These are phyloP conservation scores for Aegle marmelos DNA, from an alignment of 345 rosid genomes.

Conservation along the genomic window DNA sequence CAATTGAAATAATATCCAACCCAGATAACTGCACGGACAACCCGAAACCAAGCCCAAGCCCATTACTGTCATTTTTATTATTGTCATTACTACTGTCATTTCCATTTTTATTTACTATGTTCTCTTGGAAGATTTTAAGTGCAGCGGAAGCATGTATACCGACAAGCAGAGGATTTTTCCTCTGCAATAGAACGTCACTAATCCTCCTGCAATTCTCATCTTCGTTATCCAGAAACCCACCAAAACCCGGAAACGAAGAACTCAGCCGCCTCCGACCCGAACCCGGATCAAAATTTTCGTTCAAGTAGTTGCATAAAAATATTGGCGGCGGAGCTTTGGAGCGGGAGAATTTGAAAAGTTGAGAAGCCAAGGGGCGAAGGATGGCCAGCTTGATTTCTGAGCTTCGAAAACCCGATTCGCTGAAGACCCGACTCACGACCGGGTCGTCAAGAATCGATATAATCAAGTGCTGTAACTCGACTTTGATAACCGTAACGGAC, in stretches of 20 bases:
- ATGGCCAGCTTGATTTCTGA: constrained; percentile 80
- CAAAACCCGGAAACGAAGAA: constrained; percentile 35
- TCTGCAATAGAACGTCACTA: constrained; percentile 46
- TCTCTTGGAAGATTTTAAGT: constrained; percentile 43
- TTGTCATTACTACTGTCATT: background rate
- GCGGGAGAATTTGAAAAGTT: constrained; percentile 48
- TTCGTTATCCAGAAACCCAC: constrained; percentile 25
- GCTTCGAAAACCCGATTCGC: constrained; percentile 88
- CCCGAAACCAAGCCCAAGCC: background rate
- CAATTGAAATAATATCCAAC: constrained; percentile 40
- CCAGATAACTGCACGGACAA: constrained; percentile 43
- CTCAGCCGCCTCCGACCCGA: constrained; percentile 41
- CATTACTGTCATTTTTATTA: background rate
- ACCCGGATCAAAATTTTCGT: constrained; percentile 34
- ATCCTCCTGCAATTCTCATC: constrained; percentile 58
- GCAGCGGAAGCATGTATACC: constrained; percentile 57
- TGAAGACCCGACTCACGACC: constrained; percentile 83
- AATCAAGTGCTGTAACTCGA: constrained; percentile 74
- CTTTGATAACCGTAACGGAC: constrained; percentile 49
- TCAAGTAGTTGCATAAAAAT: constrained; percentile 47
- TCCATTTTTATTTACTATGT: constrained; percentile 30
- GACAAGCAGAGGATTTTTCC: constrained; percentile 70
- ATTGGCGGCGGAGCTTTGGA: constrained; percentile 48
- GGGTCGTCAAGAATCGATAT: constrained; percentile 88
- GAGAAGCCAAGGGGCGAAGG: constrained; percentile 74